Evolutionary conservation across 176 grass and related monocot species (phyloP), one percentile per base, ranked within the genome.

Genomic region (Triticum urartu): DNA sequence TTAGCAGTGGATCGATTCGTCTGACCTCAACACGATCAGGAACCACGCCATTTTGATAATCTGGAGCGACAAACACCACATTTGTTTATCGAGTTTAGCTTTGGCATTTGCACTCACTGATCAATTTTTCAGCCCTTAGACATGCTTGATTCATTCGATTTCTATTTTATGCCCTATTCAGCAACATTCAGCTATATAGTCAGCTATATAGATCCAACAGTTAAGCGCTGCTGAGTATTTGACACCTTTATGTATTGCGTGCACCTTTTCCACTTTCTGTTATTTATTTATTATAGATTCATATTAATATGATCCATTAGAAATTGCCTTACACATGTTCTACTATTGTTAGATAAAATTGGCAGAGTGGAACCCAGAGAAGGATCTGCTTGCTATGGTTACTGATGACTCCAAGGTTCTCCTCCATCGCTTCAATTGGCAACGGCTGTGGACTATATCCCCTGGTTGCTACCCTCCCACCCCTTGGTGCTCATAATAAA

Each of bases 381-480:
- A 98, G 87, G 97, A 98, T 86, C 73, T 95, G 35, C 97, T 98
- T 86, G 97, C 94, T 40, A 95, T 98, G 89, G 90, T 95, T 63
- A 98, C 97, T 20, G 94, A 98, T 9, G 94, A 98, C 28, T 98
- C 90, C 14, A 98, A 94, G 88, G 87, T 98, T 42, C 69, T 95
- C 75, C 85, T 98, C 32, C 97, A 98, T 88, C 94, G 97, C 30
- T 98, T 98, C 84, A 98, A 95, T 85, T 98, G 97, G 97, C 94
- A 95, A 91, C 89, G 97, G 89, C 97, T 98, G 21, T 98, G 97
- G 97, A 95, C 89, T 73, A 82, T 95, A 38, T 86, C 87, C 45
- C 92, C 97, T 82, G 90, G 97, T 98, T 84, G 47, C 3, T 87
- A 68, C 36, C 32, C 18, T 36, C 62, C 45, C 13, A 54, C 9